Evolutionary conservation across 1,284 basidiomycete species (phyloP), one percentile per base, ranked within the genome.

Genomic region (Blastosporella zonata): DNA sequence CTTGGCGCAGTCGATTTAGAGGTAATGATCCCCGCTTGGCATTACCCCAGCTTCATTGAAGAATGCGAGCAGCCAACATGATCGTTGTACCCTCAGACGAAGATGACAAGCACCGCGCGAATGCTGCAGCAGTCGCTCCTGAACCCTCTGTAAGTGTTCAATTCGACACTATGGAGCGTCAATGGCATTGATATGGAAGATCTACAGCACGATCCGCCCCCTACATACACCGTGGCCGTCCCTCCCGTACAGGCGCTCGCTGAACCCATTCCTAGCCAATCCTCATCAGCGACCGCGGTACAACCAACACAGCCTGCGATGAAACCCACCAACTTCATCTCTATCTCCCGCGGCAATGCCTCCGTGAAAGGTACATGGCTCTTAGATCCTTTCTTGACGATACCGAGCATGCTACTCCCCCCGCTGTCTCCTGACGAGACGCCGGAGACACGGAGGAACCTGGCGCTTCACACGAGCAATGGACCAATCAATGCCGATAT

Each of bases 361-460:
- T 50, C 59, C 6, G 54, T 72, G 25, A 66, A 63, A 47, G 69
- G 66, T 9, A 53, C 52, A 3, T 72, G 67, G 60, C 50, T 67
- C 12, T 52, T 72, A 27, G 65, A 72, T 52, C 63, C 70, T 10
- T 31, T 50, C 12, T 54, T 70, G 25, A 23, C 45, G 9, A 56
- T 71, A 33, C 69, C 69, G 2, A 12, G 49, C 1, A 34, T 59
- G 6, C 46, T 68, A 20, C 59, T 70, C 3, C 63, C 67, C 9
- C 61, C 67, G 31, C 54, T 70, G 6, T 47, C 47, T 1, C 29
- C 39, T 1, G 62, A 60, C 13, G 65, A 67, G 47, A 61, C 63
- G 0, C 64, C 66, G 31, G 55, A 53, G 5, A 57, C 55, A 1
- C 58, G 68, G 38, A 62, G 53, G 29, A 69, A 68, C 48, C 34